Conservation (phyloP, 805 yeast genomes). For the Candida loeiensis region DNA sequence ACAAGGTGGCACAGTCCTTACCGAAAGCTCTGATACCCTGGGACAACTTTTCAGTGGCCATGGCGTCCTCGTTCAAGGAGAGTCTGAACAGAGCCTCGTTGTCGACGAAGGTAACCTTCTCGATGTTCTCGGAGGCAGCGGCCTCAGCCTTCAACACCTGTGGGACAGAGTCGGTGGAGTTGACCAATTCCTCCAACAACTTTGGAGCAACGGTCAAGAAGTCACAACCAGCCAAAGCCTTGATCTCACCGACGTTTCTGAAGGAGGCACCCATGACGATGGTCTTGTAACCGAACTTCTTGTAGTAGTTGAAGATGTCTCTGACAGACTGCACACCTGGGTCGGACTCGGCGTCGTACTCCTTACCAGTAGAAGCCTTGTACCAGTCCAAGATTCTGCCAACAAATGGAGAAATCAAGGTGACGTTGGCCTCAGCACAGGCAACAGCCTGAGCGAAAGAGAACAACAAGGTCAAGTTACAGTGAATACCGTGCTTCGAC, state of each 20-base stretch:
- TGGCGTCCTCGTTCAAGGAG: slow-evolving; percentile 89
- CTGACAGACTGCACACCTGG: slow-evolving; percentile 96
- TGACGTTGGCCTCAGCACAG: slow-evolving; percentile 95
- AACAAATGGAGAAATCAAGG: slow-evolving; percentile 96
- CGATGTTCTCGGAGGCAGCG: slow-evolving; percentile 44
- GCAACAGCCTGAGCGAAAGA: slow-evolving; percentile 98
- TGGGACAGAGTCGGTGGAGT: slow-evolving; percentile 78
- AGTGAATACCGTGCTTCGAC: slow-evolving; percentile 84
- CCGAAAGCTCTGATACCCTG: slow-evolving; percentile 98
- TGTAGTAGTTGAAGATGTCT: slow-evolving; percentile 92
- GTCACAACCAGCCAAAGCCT: slow-evolving; percentile 96
- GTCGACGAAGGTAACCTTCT: slow-evolving; percentile 74
- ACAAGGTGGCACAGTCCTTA: slow-evolving; percentile 82
- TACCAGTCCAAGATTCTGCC: slow-evolving; percentile 99
- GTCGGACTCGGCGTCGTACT: slow-evolving; percentile 74
- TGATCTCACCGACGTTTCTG: slow-evolving; percentile 95
- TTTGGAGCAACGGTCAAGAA: slow-evolving; percentile 92
- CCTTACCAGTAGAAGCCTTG: slow-evolving; percentile 90
- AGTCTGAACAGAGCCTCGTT: slow-evolving; percentile 90
- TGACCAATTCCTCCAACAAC: slow-evolving; percentile 81
- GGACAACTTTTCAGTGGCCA: slow-evolving; percentile 96
- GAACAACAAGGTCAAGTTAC: slow-evolving; percentile 92
- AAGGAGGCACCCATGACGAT: slow-evolving; percentile 99
- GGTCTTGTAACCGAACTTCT: slow-evolving; percentile 93
- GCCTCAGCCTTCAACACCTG: slow-evolving; percentile 66